Percentiles rank a stretch among this genome's conserved stretches.
Conservation (phyloP, 495 filamentous ascomycete species). For the Xylaria sp. region DNA sequence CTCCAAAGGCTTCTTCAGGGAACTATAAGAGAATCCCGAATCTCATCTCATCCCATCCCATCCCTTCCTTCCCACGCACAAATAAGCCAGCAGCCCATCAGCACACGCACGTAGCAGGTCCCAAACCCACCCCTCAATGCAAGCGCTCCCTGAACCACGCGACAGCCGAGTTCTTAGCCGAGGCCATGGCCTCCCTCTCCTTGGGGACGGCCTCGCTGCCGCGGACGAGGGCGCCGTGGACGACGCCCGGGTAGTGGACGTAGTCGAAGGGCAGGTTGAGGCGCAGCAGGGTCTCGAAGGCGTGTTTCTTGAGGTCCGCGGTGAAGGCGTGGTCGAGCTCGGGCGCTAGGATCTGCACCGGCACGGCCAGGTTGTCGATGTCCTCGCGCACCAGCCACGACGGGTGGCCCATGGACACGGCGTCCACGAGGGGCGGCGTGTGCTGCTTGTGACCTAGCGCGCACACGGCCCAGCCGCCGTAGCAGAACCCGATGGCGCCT, state of each 20-base stretch:
- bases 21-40: neutral
- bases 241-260: conserved; percentile 61
- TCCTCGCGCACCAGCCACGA: conserved; percentile 55
- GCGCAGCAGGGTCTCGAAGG: conserved; percentile 50
- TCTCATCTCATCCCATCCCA: neutral
- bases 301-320: conserved; percentile 58
- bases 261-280: conserved; percentile 61
- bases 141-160: conserved; percentile 52
- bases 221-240: conserved; percentile 57
- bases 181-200: conserved; percentile 54
- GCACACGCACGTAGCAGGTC: too few relatives aligned
- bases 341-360: conserved; percentile 64
- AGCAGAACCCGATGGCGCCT: conserved; percentile 68
- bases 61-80: too few relatives aligned
- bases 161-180: conserved; percentile 54
- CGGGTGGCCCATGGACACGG: conserved; percentile 62
- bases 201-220: conserved; percentile 51
- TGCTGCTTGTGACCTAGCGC: conserved; percentile 47
- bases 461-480: conserved; percentile 64
- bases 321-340: conserved; percentile 59
- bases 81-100: neutral
- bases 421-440: conserved; percentile 59
- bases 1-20: neutral
- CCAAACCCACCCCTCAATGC: conserved; percentile 24
- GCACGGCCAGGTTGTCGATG: conserved; percentile 58